Conservation (phyloP, 495 filamentous ascomycete species). For the Letharia columbiana region DNA sequence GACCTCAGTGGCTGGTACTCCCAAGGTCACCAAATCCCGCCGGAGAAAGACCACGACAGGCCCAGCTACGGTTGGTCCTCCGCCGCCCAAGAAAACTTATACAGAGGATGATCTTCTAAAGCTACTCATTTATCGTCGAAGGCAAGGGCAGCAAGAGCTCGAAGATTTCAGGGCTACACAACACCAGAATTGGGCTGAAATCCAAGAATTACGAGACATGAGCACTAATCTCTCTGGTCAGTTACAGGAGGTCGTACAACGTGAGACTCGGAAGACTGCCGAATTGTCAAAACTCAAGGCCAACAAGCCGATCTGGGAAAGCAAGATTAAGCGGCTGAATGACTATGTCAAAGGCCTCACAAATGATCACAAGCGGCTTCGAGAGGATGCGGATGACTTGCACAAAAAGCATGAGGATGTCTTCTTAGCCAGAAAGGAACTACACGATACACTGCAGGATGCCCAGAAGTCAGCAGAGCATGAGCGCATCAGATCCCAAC, state of each 20-base stretch:
- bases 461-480: neutral
- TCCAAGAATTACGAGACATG: conserved; percentile 3
- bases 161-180: conserved; percentile 7
- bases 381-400: conserved; percentile 16
- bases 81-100: neutral
- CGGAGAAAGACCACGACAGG: neutral
- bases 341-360: conserved; percentile 21
- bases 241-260: conserved; percentile 5
- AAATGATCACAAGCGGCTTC: conserved; percentile 24
- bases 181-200: conserved; percentile 4
- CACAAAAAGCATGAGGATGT: neutral
- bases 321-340: conserved; percentile 16
- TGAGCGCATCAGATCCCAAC: neutral
- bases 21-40: neutral
- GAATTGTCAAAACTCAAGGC: conserved; percentile 14
- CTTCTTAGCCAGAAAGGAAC: neutral
- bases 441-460: conserved; percentile 10
- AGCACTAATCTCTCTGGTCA: conserved; percentile 8
- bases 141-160: conserved; percentile 11
- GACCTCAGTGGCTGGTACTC: neutral
- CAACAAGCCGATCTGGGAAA: conserved; percentile 14
- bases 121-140: conserved; percentile 4
- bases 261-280: conserved; percentile 5
- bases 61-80: neutral
- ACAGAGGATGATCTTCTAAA: conserved; percentile 4